phyloP scores from a whole-genome alignment of 768 basidiomycete species.

The Serendipita indica region DNA sequence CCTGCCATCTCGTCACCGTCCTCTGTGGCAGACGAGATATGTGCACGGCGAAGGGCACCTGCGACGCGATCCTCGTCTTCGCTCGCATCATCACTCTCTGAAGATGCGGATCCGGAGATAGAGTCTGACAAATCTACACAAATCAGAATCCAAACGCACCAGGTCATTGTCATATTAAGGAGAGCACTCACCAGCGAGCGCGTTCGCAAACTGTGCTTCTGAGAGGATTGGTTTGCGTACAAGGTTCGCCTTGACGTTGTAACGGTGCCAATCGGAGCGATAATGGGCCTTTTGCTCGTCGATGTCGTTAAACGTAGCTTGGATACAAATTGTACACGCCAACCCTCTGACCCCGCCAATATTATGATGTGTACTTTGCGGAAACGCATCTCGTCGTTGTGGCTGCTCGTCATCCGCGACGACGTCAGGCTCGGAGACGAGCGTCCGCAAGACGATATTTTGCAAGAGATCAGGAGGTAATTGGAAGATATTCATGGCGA shows the following conservation, averaged over 20 bases:
- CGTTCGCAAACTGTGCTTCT: constrained; percentile 55
- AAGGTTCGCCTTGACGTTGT: constrained; percentile 79
- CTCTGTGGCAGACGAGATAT: constrained; percentile 28
- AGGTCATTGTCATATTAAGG: background rate
- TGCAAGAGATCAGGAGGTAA: constrained; percentile 56
- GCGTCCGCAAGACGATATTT: constrained; percentile 51
- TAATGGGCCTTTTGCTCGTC: constrained; percentile 78
- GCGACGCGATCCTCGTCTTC: constrained; percentile 23
- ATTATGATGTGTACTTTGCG: constrained; percentile 19
- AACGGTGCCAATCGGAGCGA: constrained; percentile 94
- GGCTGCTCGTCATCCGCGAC: constrained; percentile 8
- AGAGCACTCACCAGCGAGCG: constrained; percentile 58
- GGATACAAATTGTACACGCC: constrained; percentile 60
- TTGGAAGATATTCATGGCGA: constrained; percentile 41
- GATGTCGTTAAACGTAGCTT: constrained; percentile 52
- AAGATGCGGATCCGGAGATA: constrained; percentile 66
- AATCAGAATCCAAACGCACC: background rate
- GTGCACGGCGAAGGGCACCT: background rate
- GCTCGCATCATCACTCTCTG: constrained; percentile 57
- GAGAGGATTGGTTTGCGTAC: constrained; percentile 46
- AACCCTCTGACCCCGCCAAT: constrained; percentile 30
- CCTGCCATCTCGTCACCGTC: constrained; percentile 23
- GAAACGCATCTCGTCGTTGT: constrained; percentile 22
- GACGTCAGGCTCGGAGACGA: constrained; percentile 24
- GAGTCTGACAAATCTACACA: constrained; percentile 63